phyloP scores from a whole-genome alignment of 208 protist genomes.

The Crithidia fasciculata region DNA sequence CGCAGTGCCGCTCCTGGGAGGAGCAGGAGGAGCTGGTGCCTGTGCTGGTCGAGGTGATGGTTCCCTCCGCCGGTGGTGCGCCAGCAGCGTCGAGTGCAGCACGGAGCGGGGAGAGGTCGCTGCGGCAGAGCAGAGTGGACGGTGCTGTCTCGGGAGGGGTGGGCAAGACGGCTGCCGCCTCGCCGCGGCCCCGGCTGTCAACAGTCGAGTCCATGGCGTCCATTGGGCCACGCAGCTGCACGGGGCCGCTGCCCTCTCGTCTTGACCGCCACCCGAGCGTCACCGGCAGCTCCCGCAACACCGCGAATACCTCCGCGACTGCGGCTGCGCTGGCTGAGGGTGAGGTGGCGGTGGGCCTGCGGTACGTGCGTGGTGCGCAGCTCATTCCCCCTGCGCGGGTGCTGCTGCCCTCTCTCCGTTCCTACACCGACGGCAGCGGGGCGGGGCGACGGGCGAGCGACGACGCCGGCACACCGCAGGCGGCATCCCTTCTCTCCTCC shows the following conservation, averaged over 20 bases:
- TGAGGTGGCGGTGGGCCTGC: not conserved
- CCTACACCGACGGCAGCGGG: not conserved
- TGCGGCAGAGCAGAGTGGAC: too few species aligned
- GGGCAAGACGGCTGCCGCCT: not conserved
- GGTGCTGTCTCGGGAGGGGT: not conserved
- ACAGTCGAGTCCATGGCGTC: not conserved
- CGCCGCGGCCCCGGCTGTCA: not conserved
- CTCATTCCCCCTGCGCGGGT: constrained; percentile 14
- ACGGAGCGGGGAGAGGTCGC: too few species aligned
- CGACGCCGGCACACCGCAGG: not conserved
- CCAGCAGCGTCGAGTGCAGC: too few species aligned
- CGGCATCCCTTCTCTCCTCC: not conserved
- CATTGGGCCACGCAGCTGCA: not conserved
- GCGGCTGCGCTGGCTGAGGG: too few species aligned
- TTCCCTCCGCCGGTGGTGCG: not conserved
- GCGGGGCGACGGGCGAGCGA: not conserved
- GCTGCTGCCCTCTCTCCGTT: constrained; percentile 6
- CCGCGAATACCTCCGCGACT: not conserved
- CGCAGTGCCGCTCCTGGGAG: not conserved
- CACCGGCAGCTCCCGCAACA: not conserved
- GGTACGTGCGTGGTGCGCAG: constrained; percentile 12
- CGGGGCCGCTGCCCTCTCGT: not conserved
- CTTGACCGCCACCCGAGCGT: not conserved
- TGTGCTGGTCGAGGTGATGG: constrained; percentile 22
- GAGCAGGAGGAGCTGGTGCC: constrained; percentile 24